phyloP scores from a whole-genome alignment of 805 yeast species.

The Priceomyces castillae region DNA sequence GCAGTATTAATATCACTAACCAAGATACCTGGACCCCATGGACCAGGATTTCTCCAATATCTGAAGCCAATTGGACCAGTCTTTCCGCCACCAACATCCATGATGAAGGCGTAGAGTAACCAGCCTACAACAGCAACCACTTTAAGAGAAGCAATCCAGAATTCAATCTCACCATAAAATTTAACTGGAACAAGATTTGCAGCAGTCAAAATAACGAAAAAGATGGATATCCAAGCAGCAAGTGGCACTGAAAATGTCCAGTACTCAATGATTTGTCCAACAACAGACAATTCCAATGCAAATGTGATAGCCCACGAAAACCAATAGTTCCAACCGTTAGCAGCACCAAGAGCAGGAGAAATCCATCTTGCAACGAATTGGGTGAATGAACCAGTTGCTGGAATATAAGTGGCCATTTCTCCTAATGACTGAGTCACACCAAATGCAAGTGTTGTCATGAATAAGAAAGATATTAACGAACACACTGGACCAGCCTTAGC shows the following conservation, averaged over 20 bases:
- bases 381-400: slow-evolving; percentile 65
- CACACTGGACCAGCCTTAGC: slow-evolving; percentile 66
- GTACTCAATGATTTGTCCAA: slow-evolving; percentile 60
- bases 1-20: slow-evolving; percentile 50
- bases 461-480: slow-evolving; percentile 59
- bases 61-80: slow-evolving; percentile 75
- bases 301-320: slow-evolving; percentile 76
- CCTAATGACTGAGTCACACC: slow-evolving; percentile 71
- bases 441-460: slow-evolving; percentile 64
- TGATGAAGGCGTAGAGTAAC: slow-evolving; percentile 60
- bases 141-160: slow-evolving; percentile 68
- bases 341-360: slow-evolving; percentile 70
- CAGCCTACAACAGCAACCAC: slow-evolving; percentile 72
- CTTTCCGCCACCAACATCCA: slow-evolving; percentile 73
- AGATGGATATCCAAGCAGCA: slow-evolving; percentile 70
- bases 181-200: slow-evolving; percentile 66
- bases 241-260: slow-evolving; percentile 72
- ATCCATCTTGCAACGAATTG: slow-evolving; percentile 67
- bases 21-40: slow-evolving; percentile 66
- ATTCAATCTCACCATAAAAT: slow-evolving; percentile 72
- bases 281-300: slow-evolving; percentile 69
- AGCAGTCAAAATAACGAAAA: slow-evolving; percentile 53
- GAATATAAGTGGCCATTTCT: slow-evolving; percentile 79
- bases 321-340: slow-evolving; percentile 74
- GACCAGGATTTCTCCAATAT: slow-evolving; percentile 78